Evolutionary conservation across 2,329 filamentous ascomycete species (phyloP), one percentile per base, ranked within the genome.

Genomic region (Fusarium coffeatum): DNA sequence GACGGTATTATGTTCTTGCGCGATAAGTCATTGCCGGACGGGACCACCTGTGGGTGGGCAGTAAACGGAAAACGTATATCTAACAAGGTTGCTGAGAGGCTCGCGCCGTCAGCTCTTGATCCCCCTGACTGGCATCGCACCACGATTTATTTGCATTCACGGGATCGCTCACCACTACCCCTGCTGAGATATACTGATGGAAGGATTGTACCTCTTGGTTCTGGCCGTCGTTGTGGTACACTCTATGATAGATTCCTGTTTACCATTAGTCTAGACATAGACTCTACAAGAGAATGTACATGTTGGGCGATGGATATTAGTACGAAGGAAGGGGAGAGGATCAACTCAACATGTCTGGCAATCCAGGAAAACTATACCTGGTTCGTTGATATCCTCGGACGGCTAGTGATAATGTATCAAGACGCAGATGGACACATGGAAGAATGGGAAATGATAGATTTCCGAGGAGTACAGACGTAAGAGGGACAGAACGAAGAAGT

Each of bases 161-260:
- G 6, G 28, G 13, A 15, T 30, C 28, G 6, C 13, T 30, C 28
- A 30, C 28, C 28, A 30, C 9, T 10, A 23, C 7, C 13, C 13
- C 13, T 30, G 28, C 4, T 12, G 28, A 30, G 13, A 30, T 15
- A 30, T 13, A 15, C 5, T 7, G 28, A 30, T 30, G 28, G 13
- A 30, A 8, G 28, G 12, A 15, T 15, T 30, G 28, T 30, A 30
- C 6, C 13, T 30, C 28, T 30, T 30, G 28, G 28, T 30, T 15
- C 6, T 15, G 28, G 28, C 13, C 28, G 28, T 30, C 28, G 28
- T 30, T 13, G 13, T 15, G 59, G 53, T 7, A 45, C 55, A 23
- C 27, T 68, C 7, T 47, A 59, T n/a, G 59, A 68, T 25, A 47
- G 49, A 11, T 68, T 68, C 54, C 37, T 69, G 34, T 65, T 60